Conservation (phyloP, 768 basidiomycete genomes). For the Phaeotremella skinneri region DNA sequence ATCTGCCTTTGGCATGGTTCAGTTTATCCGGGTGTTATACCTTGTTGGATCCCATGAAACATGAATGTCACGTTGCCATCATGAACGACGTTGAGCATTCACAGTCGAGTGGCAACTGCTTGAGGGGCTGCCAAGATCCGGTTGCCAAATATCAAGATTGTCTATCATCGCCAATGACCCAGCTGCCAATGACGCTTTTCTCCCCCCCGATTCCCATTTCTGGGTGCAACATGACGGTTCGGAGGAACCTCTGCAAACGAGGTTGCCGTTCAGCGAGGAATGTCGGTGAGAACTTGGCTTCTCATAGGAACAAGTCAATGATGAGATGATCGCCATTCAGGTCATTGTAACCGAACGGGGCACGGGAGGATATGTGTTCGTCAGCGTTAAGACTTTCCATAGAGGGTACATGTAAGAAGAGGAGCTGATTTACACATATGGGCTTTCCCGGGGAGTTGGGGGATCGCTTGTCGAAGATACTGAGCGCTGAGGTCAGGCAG, state of each 20-base stretch:
- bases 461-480: constrained; percentile 35
- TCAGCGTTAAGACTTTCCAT: no score
- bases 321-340: no score
- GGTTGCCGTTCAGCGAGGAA: constrained; percentile 42
- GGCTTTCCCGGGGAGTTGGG: constrained; percentile 44
- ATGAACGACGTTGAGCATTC: no score
- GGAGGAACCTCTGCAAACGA: constrained; percentile 46
- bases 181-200: constrained; percentile 23
- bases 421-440: constrained; percentile 33
- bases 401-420: not conserved
- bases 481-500: not conserved
- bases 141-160: constrained; percentile 2
- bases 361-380: no score
- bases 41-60: no score
- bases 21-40: no score
- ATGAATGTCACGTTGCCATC: no score
- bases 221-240: constrained; percentile 47
- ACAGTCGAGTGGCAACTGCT: no score
- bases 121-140: no score
- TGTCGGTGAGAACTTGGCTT: constrained; percentile 45
- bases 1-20: no score
- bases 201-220: constrained; percentile 42
- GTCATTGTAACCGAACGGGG: no score
- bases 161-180: constrained; percentile 22
- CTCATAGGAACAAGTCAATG: no score